Percentiles rank a stretch among this genome's conserved stretches.
phyloP scores from a whole-genome alignment of 2,329 filamentous ascomycete species.

The Drechmeria coniospora region DNA sequence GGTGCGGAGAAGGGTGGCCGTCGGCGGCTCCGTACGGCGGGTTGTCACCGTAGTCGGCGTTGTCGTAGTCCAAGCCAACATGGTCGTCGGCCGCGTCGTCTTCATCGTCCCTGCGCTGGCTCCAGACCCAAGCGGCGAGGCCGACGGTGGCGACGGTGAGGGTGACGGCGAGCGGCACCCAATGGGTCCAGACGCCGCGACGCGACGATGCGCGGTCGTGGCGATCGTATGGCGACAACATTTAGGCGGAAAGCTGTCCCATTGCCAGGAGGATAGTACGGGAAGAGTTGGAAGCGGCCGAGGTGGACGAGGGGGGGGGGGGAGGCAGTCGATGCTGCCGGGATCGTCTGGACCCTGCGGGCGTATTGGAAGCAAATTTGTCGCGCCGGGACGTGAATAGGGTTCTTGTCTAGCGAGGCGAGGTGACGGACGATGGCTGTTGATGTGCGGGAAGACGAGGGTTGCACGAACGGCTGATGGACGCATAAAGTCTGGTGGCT shows the following conservation, averaged over 20 bases:
- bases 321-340: background rate
- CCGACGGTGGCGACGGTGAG: conserved; percentile 78
- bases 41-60: conserved; percentile 37
- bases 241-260: conserved; percentile 24
- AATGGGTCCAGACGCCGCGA: conserved; percentile 59
- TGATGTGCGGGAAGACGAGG: too few species aligned
- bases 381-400: too few species aligned
- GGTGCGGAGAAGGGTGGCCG: conserved; percentile 17
- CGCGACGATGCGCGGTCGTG: conserved; percentile 39
- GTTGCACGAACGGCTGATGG: too few species aligned
- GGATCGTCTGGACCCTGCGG: too few species aligned
- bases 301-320: conserved; percentile 6
- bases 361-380: too few species aligned
- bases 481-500: conserved; percentile 1
- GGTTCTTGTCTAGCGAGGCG: too few species aligned
- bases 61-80: too few species aligned
- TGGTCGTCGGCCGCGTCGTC: conserved; percentile 45
- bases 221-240: conserved; percentile 49
- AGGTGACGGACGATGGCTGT: too few species aligned
- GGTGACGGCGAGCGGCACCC: conserved; percentile 77
- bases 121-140: conserved; percentile 86
- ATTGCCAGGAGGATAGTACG: conserved; percentile 13
- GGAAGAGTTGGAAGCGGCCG: too few species aligned
- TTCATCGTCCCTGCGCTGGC: conserved; percentile 63
- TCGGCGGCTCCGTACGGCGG: conserved; percentile 29